Conservation (phyloP, 192 early-diverging fungal genomes). For the Backusella liffmaniae region DNA sequence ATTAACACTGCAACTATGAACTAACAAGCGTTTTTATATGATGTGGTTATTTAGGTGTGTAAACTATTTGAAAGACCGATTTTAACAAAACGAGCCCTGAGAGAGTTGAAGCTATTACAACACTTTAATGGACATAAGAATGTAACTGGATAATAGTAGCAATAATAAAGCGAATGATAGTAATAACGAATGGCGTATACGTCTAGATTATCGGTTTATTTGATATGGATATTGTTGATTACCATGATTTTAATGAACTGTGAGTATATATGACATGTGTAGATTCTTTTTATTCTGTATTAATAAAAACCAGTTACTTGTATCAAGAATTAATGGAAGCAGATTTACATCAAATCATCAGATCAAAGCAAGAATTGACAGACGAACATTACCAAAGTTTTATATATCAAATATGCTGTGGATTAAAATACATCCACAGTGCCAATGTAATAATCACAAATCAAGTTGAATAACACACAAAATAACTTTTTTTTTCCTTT, state of each 20-base stretch:
- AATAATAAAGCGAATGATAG: neutral
- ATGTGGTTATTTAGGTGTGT: slow-evolving; percentile 6
- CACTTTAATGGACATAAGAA: slow-evolving; percentile 98
- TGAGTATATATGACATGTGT: slow-evolving; percentile 8
- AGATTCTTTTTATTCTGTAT: neutral
- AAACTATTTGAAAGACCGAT: slow-evolving; percentile 88
- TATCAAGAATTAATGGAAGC: slow-evolving; percentile 79
- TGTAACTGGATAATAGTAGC: slow-evolving; percentile 21
- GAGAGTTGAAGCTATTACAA: slow-evolving; percentile 91
- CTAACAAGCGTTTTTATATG: neutral
- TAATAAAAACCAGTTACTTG: slow-evolving; percentile 40
- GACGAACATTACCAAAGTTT: slow-evolving; percentile 92
- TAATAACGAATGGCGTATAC: neutral
- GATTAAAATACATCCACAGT: slow-evolving; percentile 92
- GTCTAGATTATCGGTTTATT: slow-evolving; percentile 72
- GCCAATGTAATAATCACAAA: slow-evolving; percentile 49
- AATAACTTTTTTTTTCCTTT: neutral
- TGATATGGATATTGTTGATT: slow-evolving; percentile 77
- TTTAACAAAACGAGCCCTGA: slow-evolving; percentile 87
- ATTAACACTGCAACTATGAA: slow-evolving; percentile 18
- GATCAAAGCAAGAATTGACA: slow-evolving; percentile 72
- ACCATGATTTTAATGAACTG: slow-evolving; percentile 76
- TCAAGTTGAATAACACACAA: neutral
- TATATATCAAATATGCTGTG: slow-evolving; percentile 84
- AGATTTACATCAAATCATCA: slow-evolving; percentile 53